Evolutionary conservation across 768 basidiomycete genomes (phyloP), one percentile per base, ranked within the genome.

Genomic region (Cyathus striatus): DNA sequence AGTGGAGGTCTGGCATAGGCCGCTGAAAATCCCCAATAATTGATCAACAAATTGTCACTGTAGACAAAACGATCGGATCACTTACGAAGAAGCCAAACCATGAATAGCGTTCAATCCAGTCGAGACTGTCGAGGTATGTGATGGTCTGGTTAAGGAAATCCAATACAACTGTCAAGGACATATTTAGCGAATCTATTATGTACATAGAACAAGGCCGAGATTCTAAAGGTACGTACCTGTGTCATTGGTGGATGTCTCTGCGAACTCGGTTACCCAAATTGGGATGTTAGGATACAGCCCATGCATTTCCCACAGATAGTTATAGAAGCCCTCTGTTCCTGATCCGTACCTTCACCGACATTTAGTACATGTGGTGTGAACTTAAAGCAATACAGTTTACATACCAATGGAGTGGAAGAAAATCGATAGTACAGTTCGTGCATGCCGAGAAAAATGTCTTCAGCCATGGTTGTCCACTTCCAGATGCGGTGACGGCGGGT

Each of bases 231-330:
- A 35, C 61, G 40, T 36, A 69, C 71, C 70, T 34, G 61, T 61
- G 38, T 61, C 59, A 52, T 73, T 73, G 35, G 62, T 56, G 24
- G 75, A 74, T 36, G 73, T 78, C 43, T 78, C 77, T 1, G 77
- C 78, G 56, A 66, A 83, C 49, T 83, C 82, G 4, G 81, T 83
- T 4, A 85, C 69, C 82, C 82, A 85, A 14, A 83, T 62, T 2
- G 78, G 72, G 22, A 60, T 59, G 36, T 78, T 47, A 40, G 70
- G 72, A 46, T 69, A 83, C 6, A 69, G 59, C 5, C 61, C 54
- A 47, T 81, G 74, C 35, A 80, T 69, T 48, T 75, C 67, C 57
- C 71, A 67, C 21, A 83, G 57, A 49, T 83, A 79, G 39, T 68
- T 64, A 39, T 72, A 72, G 51, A 85, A 80, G 9, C 65, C 69